Evolutionary conservation across 139 green algal genomes (phyloP).

Genomic region (Nannochloris sp.): DNA sequence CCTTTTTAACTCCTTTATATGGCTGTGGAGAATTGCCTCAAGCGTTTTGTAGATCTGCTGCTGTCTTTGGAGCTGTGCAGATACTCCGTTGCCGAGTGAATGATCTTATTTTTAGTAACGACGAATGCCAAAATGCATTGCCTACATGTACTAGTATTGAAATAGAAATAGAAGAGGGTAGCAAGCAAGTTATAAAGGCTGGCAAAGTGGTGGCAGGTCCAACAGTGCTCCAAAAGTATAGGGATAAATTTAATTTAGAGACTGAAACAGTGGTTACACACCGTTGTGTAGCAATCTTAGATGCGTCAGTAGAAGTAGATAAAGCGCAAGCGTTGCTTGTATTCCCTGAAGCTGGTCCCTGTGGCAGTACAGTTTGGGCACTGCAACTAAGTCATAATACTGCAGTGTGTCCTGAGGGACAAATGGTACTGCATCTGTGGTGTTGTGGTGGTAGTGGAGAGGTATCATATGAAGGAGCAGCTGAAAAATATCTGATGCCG

Average conservation of each 20-base stretch:
- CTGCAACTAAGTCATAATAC: slow-evolving; percentile 16
- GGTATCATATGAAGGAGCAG: background rate
- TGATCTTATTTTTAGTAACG: slow-evolving; percentile 6
- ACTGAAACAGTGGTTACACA: slow-evolving; percentile 2
- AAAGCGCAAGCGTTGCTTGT: slow-evolving; percentile 14
- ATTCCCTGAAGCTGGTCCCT: background rate
- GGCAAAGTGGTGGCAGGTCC: background rate
- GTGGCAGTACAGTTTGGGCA: slow-evolving; percentile 6
- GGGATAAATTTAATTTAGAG: background rate
- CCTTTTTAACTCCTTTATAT: slow-evolving; percentile 62
- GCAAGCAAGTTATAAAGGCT: background rate
- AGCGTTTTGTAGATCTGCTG: slow-evolving; percentile 21
- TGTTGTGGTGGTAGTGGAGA: background rate
- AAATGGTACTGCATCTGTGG: background rate
- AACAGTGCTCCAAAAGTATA: background rate
- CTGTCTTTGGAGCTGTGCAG: slow-evolving; percentile 25
- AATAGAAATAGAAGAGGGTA: background rate
- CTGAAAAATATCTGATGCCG: background rate
- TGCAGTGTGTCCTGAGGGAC: background rate
- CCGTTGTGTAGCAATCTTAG: slow-evolving; percentile 16
- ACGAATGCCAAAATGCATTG: background rate
- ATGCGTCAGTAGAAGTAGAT: background rate
- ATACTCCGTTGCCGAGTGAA: slow-evolving; percentile 17
- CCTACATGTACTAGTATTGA: background rate
- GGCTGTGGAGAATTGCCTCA: slow-evolving; percentile 53